Evolutionary conservation across 1,284 basidiomycete species (phyloP), one percentile per base, ranked within the genome.

Genomic region (Cutaneotrichosporon curvatum): DNA sequence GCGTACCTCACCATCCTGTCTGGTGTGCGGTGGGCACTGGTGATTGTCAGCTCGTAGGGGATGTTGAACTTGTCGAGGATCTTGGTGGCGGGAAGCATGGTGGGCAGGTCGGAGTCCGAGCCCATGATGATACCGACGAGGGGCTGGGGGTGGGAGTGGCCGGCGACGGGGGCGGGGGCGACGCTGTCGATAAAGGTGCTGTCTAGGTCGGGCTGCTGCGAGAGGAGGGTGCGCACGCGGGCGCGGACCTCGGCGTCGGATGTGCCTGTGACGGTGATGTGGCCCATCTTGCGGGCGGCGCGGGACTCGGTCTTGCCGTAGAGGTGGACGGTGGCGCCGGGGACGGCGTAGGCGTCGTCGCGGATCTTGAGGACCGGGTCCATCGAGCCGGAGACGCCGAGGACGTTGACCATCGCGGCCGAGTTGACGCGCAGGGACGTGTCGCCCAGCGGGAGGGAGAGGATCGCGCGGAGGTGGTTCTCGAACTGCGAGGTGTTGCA

Each of bases 91-190:
- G 88, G 83, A 10, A 88, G 79, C 86, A 99, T 95, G 16, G 84
- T 82, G 3, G 88, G 87, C 30, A 99, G 75, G 67, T 98, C 94
- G n/a, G 90, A 95, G 71, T 98, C 95, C 6, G 90, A 95, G 36
- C 94, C 94, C 95, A 98, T 98, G 70, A 99, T 91, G 57, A 99
- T 81, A 1, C 88, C 87, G 0, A 97, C 87, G 9, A 97, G 77
- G 5, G 94, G 91, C 45, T 82, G 76, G 0, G 74, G 65, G 62
- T 85, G 79, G 4, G 85, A 79, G 73, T 63, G 58, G 12, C 52
- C 47, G 3, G 38, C 22, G 0, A 62, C 62, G 1, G 73, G 56
- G 1, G 65, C 50, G 0, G 85, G 79, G 0, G 82, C 78, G 61
- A 83, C 79, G 0, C 69, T 59, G 45, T 80, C 76, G 43, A 81